phyloP scores from a whole-genome alignment of 805 yeast species.

The Brettanomyces custersianus region DNA sequence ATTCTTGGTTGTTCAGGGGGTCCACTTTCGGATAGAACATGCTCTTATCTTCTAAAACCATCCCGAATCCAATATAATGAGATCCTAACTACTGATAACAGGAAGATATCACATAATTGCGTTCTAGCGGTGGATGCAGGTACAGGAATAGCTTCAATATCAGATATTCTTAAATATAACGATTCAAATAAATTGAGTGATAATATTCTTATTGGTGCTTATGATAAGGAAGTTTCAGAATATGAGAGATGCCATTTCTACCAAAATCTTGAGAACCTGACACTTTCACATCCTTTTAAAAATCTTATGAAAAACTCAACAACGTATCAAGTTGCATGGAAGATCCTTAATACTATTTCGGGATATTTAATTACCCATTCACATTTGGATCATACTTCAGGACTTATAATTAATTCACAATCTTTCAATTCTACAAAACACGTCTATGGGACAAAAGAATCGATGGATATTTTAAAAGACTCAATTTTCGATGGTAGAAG shows the following conservation, averaged over 20 bases:
- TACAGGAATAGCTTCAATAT: slow-evolving; percentile 50
- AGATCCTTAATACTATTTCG: slow-evolving; percentile 28
- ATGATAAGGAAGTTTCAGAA: neutral
- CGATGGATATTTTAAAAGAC: slow-evolving; percentile 41
- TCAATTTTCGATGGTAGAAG: slow-evolving; percentile 63
- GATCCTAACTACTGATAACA: slow-evolving; percentile 14
- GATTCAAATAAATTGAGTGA: neutral
- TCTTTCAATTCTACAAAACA: slow-evolving; percentile 30
- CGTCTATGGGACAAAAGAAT: slow-evolving; percentile 44
- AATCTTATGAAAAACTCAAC: neutral
- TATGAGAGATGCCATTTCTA: neutral
- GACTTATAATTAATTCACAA: slow-evolving; percentile 66
- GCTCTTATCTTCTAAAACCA: slow-evolving; percentile 61
- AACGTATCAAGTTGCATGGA: slow-evolving; percentile 2
- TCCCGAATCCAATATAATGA: slow-evolving; percentile 31
- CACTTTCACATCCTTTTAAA: neutral
- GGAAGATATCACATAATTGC: slow-evolving; percentile 16
- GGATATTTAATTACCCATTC: slow-evolving; percentile 65
- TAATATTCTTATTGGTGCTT: neutral
- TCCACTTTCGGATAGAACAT: slow-evolving; percentile 63
- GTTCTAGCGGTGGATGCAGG: slow-evolving; percentile 75
- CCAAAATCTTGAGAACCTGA: slow-evolving; percentile 1
- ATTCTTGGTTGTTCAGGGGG: slow-evolving; percentile 82
- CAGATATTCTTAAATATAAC: slow-evolving; percentile 23
- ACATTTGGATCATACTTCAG: slow-evolving; percentile 74